Percentiles rank a stretch among this genome's conserved stretches.
Evolutionary conservation across 306 rosid species (phyloP).

Genomic region (Cyclanthera cordifolia): DNA sequence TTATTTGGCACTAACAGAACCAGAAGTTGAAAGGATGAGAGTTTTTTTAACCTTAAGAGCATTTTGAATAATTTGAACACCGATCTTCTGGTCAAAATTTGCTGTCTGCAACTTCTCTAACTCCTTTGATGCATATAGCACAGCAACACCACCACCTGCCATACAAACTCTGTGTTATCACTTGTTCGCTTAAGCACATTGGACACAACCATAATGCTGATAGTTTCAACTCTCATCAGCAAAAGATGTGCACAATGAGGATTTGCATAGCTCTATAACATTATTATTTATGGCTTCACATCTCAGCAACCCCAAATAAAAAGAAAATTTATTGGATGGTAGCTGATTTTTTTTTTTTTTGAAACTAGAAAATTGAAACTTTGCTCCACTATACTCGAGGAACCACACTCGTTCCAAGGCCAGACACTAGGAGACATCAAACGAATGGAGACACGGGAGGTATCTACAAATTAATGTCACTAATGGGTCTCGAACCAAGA

Average conservation of each 20-base stretch:
- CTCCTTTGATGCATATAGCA: slow-evolving; percentile 42
- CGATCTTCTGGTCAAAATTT: slow-evolving; percentile 44
- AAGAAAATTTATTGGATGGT: not conserved
- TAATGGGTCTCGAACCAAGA: too few species aligned
- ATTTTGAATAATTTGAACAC: slow-evolving; percentile 45
- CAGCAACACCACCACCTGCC: slow-evolving; percentile 50
- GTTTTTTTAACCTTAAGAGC: slow-evolving; percentile 31
- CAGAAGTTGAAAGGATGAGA: not conserved
- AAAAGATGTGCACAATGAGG: not conserved
- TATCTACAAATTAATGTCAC: too few species aligned
- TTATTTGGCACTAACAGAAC: not conserved
- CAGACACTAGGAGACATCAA: too few species aligned
- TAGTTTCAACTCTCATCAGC: not conserved
- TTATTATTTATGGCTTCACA: not conserved
- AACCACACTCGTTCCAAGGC: too few species aligned
- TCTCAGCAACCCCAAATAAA: not conserved
- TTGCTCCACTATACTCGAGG: too few species aligned
- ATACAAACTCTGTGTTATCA: not conserved
- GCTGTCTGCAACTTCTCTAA: slow-evolving; percentile 37
- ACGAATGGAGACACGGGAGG: too few species aligned
- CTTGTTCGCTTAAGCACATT: not conserved
- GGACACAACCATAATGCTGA: not conserved
- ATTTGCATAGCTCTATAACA: not conserved
- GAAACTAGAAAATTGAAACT: too few species aligned
- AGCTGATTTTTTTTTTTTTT: too few species aligned